phyloP scores from a whole-genome alignment of 2,329 filamentous ascomycete species.

The Aureobasidium sp. region DNA sequence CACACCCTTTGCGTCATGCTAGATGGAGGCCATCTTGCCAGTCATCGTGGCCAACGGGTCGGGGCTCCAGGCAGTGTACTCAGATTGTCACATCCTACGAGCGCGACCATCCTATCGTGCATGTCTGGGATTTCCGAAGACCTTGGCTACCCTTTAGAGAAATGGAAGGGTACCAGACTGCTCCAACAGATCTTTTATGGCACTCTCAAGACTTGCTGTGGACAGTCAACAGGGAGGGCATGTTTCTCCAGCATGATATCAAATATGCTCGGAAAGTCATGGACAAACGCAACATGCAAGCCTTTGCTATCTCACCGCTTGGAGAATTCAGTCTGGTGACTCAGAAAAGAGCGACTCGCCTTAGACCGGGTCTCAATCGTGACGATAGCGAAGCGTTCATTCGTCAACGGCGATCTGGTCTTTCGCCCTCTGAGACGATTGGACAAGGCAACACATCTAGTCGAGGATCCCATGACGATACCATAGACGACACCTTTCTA shows the following conservation, averaged over 20 bases:
- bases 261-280: slow-evolving; percentile 53
- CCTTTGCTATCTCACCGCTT: slow-evolving; percentile 50
- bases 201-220: slow-evolving; percentile 58
- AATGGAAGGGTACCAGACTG: slow-evolving; percentile 48
- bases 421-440: background rate
- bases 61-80: slow-evolving; percentile 52
- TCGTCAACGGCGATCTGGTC: background rate
- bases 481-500: slow-evolving; percentile 50
- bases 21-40: slow-evolving; percentile 57
- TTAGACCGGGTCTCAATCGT: slow-evolving; percentile 5
- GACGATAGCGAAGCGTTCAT: slow-evolving; percentile 12
- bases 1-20: slow-evolving; percentile 55
- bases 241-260: slow-evolving; percentile 57
- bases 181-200: slow-evolving; percentile 56
- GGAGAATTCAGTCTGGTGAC: slow-evolving; percentile 51
- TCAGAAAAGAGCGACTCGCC: slow-evolving; percentile 39
- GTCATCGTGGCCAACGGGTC: slow-evolving; percentile 44
- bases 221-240: slow-evolving; percentile 56
- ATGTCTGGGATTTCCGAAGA: slow-evolving; percentile 59
- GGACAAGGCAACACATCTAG: background rate
- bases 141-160: slow-evolving; percentile 57
- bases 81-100: slow-evolving; percentile 58
- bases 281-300: slow-evolving; percentile 50
- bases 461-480: slow-evolving; percentile 46
- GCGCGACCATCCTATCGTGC: slow-evolving; percentile 52